These are phyloP conservation scores for Axilococcus clingmanii DNA, from an alignment of 139 green algal species.

Conservation along the genomic window DNA sequence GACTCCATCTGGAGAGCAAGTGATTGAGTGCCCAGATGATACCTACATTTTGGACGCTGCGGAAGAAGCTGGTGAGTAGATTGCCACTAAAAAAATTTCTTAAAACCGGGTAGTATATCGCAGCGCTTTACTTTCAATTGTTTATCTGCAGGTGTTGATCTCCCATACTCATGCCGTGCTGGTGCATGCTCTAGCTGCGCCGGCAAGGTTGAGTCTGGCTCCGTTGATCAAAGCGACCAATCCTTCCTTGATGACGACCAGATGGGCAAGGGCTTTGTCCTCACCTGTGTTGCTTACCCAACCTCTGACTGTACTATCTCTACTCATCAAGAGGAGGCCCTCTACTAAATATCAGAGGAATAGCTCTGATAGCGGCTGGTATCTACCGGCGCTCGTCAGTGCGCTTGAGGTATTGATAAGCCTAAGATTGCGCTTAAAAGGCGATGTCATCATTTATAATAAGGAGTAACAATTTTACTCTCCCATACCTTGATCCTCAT, in stretches of 20 bases:
- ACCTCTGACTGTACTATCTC: slow-evolving; percentile 64
- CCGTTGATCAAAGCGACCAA: slow-evolving; percentile 78
- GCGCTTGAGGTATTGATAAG: background rate
- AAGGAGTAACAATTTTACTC: background rate
- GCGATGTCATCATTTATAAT: background rate
- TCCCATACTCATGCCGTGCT: slow-evolving; percentile 81
- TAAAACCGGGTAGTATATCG: too few relatives aligned
- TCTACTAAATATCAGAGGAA: slow-evolving; percentile 44
- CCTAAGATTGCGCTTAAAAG: background rate
- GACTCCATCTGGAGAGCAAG: slow-evolving; percentile 52
- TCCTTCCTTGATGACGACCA: slow-evolving; percentile 81
- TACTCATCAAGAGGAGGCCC: slow-evolving; percentile 71
- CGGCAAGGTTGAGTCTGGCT: slow-evolving; percentile 56
- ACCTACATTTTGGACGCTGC: slow-evolving; percentile 76
- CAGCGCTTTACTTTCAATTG: background rate
- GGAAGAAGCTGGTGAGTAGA: slow-evolving; percentile 62
- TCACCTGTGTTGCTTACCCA: slow-evolving; percentile 83
- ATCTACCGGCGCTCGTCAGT: background rate
- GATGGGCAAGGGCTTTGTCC: slow-evolving; percentile 69
- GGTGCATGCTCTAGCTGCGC: slow-evolving; percentile 79
- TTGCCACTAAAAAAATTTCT: too few relatives aligned
- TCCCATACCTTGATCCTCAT: background rate
- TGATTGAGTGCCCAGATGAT: slow-evolving; percentile 62
- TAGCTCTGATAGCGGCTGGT: too few relatives aligned
- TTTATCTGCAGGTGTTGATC: slow-evolving; percentile 46